Conservation (phyloP, 257 asterid genomes). For the Solanum rostratum region DNA sequence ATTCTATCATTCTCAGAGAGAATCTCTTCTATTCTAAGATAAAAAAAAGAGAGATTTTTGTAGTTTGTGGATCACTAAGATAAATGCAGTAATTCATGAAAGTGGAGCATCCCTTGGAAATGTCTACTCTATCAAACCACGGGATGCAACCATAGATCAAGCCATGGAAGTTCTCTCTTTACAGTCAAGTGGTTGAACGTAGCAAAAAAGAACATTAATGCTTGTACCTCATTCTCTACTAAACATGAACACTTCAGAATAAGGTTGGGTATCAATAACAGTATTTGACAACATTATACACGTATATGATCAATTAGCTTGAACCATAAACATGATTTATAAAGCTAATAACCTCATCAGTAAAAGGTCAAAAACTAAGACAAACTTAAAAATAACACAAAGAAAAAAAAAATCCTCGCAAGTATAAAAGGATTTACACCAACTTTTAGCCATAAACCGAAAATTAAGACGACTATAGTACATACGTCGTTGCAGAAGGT, state of each 20-base stretch:
- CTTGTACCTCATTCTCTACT: too few relatives aligned
- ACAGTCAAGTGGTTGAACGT: too few relatives aligned
- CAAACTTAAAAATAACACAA: not conserved
- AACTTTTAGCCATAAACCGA: not conserved
- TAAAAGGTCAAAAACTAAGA: not conserved
- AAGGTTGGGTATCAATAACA: too few relatives aligned
- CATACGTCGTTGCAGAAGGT: not conserved
- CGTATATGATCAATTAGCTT: not conserved
- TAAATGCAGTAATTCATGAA: too few relatives aligned
- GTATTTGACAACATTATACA: not conserved
- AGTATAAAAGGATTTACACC: not conserved
- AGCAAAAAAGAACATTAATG: too few relatives aligned
- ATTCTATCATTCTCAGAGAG: not conserved
- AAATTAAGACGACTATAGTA: not conserved
- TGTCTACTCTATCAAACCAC: too few relatives aligned
- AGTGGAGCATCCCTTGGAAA: too few relatives aligned
- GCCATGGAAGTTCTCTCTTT: too few relatives aligned
- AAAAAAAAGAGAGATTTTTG: too few relatives aligned
- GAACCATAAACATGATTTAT: not conserved
- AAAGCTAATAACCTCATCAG: not conserved
- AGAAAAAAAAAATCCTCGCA: not conserved
- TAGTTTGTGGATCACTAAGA: too few relatives aligned
- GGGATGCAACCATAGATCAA: too few relatives aligned
- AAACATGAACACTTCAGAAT: too few relatives aligned
- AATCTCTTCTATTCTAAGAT: not conserved